Base-by-base conservation (phyloP, 2,329 filamentous ascomycete genomes). In the Penicillium rolfsii region DNA sequence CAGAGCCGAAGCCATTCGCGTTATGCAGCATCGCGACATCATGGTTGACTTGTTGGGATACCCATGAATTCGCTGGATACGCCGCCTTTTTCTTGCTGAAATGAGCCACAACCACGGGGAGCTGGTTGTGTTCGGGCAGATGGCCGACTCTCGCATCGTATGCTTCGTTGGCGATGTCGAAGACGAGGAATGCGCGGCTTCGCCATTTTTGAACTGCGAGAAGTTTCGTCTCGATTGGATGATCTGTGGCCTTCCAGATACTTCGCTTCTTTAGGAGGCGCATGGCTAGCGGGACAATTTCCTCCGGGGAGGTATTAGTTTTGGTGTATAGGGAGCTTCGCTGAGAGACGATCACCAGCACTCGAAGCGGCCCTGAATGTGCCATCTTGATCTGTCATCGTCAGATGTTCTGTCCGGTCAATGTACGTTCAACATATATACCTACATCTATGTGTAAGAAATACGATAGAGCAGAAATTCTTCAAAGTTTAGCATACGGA, bases 1-100 rank as follows among this genome's bases (percentile, higher is more conserved):
- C 46, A 28, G 62, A 61, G 5, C 63, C 59, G 35, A 69, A 66
- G 1, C 70, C 67, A 43, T 71, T 69, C 45, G 58, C 60, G 52
- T 72, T 71, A 49, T 71, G 68, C 36, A 68, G 57, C 48, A 68
- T 64, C 24, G 63, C 65, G 16, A 71, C 60, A 58, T 71, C 68
- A 26, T 64, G 57, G 41, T 72, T 72, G 11, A 71, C 64, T 43
- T 65, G 61, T 55, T 61, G 69, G n/a, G 64, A 63, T 16, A 68
- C 36, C 56, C 64, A 64, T 22, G 63, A 38, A 19, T 64, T 70
- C 6, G 70, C 70, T 12, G 41, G 38, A 56, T 71, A 71, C 2
- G 66, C 67, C 5, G 63, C 60, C 22, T 59, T 64, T 30, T 63
- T 69, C 55, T 65, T 68, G 58, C 69, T 68, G 36, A 71, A 64